Evolutionary conservation across 441 rosid species (phyloP).

Genomic region (Euphorbia schlechtendalii): DNA sequence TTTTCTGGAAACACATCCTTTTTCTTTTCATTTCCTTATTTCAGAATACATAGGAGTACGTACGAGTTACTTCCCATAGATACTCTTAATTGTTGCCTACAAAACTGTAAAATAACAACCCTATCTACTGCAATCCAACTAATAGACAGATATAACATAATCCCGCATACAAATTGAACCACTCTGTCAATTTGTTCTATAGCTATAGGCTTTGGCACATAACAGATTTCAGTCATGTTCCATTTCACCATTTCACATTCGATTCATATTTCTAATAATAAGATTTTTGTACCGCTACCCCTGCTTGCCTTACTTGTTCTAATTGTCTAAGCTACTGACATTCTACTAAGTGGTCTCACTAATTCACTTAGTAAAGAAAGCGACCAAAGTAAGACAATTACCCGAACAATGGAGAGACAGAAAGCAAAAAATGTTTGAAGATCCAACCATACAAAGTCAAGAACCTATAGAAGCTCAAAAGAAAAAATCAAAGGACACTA

Average conservation of each 20-base stretch:
- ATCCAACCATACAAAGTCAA: not conserved
- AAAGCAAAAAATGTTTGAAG: not conserved
- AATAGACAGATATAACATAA: too few species aligned
- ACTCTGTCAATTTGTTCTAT: not conserved
- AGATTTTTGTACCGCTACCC: not conserved
- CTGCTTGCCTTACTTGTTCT: not conserved
- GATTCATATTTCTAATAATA: not conserved
- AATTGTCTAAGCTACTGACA: conserved; percentile 1
- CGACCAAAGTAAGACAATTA: not conserved
- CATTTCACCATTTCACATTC: not conserved
- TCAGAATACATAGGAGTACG: too few species aligned
- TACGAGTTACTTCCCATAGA: too few species aligned
- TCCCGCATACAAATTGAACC: too few species aligned
- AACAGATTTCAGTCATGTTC: not conserved
- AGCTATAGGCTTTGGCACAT: too few species aligned
- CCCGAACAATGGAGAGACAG: not conserved
- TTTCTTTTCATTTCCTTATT: too few species aligned
- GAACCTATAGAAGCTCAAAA: not conserved
- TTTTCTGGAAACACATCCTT: not conserved
- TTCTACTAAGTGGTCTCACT: not conserved
- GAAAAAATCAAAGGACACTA: too few species aligned
- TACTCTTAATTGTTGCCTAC: too few species aligned
- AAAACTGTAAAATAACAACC: too few species aligned
- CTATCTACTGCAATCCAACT: too few species aligned
- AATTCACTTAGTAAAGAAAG: not conserved